Evolutionary conservation across 805 yeast species (phyloP).

Genomic region (Groenewaldozyma tartarivorans): DNA sequence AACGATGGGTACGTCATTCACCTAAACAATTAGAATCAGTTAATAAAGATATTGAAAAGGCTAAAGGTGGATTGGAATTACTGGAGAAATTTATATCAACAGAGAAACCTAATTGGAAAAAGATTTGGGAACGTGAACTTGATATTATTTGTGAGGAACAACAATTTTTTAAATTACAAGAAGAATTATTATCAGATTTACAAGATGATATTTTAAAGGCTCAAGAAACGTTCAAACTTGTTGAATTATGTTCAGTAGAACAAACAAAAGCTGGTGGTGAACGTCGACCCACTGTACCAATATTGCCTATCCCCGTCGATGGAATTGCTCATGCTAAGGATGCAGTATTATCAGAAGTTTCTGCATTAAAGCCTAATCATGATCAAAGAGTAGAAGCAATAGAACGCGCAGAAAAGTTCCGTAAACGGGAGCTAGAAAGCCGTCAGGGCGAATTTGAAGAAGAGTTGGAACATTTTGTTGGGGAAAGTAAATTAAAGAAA

Average conservation of each 20-base stretch:
- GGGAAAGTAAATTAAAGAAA: conserved; percentile 60
- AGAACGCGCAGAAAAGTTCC: conserved; percentile 70
- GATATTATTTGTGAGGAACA: conserved; percentile 91
- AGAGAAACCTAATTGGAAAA: conserved; percentile 82
- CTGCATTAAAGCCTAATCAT: conserved; percentile 72
- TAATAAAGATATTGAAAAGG: conserved; percentile 51
- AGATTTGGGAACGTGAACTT: conserved; percentile 84
- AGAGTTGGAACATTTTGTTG: conserved; percentile 80
- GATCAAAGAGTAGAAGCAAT: conserved; percentile 81
- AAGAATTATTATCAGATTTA: conserved; percentile 70
- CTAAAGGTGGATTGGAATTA: conserved; percentile 40
- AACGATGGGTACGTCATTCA: conserved; percentile 76
- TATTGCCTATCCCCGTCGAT: conserved; percentile 22
- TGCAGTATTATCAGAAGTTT: conserved; percentile 73
- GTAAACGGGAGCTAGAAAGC: conserved; percentile 60
- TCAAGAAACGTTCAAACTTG: conserved; percentile 68
- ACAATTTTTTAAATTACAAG: conserved; percentile 83
- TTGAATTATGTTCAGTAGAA: conserved; percentile 72
- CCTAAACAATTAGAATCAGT: conserved; percentile 62
- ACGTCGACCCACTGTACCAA: conserved; percentile 30
- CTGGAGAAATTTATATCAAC: conserved; percentile 52
- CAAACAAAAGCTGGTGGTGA: conserved; percentile 39
- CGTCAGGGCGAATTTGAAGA: conserved; percentile 61
- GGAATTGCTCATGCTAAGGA: conserved; percentile 32
- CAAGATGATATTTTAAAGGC: conserved; percentile 75